phyloP scores from a whole-genome alignment of 768 basidiomycete genomes.

The Tremella mesenterica region DNA sequence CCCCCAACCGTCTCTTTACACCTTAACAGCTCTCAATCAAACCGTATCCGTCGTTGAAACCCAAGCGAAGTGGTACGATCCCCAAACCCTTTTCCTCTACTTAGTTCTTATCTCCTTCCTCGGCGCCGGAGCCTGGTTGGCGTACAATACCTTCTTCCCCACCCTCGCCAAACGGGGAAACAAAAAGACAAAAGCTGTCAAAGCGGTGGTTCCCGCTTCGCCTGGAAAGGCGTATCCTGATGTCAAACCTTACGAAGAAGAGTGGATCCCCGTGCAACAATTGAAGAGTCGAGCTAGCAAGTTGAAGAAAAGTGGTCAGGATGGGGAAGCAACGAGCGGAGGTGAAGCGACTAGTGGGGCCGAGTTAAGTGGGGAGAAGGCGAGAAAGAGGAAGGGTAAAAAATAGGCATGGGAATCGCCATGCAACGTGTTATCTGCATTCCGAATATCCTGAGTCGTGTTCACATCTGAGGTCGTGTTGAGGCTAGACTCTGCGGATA shows the following conservation, averaged over 20 bases:
- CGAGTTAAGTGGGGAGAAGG: constrained; percentile 28
- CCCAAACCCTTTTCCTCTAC: constrained; percentile 44
- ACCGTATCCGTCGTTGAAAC: constrained; percentile 45
- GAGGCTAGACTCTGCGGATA: too few relatives aligned
- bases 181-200: constrained; percentile 10
- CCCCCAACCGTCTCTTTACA: constrained; percentile 21
- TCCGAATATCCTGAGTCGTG: too few relatives aligned
- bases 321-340: constrained; percentile 28
- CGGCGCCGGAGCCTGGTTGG: constrained; percentile 27
- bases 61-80: constrained; percentile 42
- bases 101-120: constrained; percentile 35
- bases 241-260: constrained; percentile 44
- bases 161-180: background rate
- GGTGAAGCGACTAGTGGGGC: constrained; percentile 42
- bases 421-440: too few relatives aligned
- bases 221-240: constrained; percentile 25
- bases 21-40: constrained; percentile 44
- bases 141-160: constrained; percentile 35
- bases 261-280: constrained; percentile 46
- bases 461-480: too few relatives aligned
- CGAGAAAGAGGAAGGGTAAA: background rate
- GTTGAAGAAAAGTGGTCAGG: constrained; percentile 16
- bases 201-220: constrained; percentile 30
- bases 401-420: too few relatives aligned
- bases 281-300: constrained; percentile 27